Conservation (phyloP, 83 land plant species). For the Isoetes engelmannii region DNA sequence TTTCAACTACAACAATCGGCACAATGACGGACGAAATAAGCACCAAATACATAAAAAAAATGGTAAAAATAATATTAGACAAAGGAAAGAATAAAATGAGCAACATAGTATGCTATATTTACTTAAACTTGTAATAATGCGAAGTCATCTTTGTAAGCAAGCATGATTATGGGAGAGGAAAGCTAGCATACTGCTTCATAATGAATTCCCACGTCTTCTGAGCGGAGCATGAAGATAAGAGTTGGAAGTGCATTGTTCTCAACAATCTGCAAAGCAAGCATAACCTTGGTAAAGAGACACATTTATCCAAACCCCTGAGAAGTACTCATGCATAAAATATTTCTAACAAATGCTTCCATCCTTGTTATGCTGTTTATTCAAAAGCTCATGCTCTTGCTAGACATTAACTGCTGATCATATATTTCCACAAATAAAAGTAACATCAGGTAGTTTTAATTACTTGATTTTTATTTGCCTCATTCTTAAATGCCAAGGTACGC, state of each 20-base stretch:
- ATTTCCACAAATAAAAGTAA: not conserved
- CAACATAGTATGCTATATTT: not conserved
- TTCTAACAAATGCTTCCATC: not conserved
- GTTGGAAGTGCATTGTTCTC: conserved; percentile 93
- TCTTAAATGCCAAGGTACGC: conserved; percentile 93
- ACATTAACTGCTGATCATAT: conserved; percentile 10
- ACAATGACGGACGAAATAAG: not conserved
- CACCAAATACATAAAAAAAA: not conserved
- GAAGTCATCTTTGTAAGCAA: not conserved
- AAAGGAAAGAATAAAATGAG: not conserved
- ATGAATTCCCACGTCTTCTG: conserved; percentile 84
- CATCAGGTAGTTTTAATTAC: conserved; percentile 21
- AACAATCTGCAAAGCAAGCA: conserved; percentile 56
- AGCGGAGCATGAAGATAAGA: conserved; percentile 88
- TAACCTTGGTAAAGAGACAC: not conserved
- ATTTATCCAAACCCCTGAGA: no score
- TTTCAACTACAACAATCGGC: not conserved
- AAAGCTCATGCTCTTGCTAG: no score
- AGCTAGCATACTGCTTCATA: conserved; percentile 75
- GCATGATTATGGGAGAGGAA: not conserved
- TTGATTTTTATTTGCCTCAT: conserved; percentile 94
- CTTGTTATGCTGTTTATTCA: no score
- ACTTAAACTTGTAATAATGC: not conserved
- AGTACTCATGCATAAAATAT: not conserved
- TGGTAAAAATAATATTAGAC: not conserved